Evolutionary conservation across 306 rosid species (phyloP).

Genomic region (Trifolium pratense): DNA sequence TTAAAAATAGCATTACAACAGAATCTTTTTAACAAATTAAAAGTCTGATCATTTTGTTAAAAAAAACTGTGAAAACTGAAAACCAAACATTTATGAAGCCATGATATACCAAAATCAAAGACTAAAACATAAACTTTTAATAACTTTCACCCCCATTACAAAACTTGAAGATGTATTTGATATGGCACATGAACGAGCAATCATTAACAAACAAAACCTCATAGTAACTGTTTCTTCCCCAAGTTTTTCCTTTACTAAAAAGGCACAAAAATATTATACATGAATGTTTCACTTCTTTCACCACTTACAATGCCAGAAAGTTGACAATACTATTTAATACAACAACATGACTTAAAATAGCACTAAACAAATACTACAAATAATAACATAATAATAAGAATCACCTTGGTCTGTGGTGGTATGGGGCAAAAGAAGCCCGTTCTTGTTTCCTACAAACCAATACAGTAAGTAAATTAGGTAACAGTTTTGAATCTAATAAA

Average conservation of each 20-base stretch:
- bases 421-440: conserved; percentile 90
- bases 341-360: conserved; percentile 2
- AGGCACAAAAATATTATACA: not conserved
- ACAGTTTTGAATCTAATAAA: not conserved
- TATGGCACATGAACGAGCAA: not conserved
- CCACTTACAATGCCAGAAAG: conserved; percentile 4
- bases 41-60: not conserved
- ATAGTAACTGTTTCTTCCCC: not conserved
- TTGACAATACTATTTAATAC: not conserved
- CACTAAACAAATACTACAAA: not conserved
- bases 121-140: not conserved
- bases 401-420: conserved; percentile 88
- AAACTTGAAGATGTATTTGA: conserved; percentile 4
- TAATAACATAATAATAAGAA: conserved; percentile 2
- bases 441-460: conserved; percentile 70
- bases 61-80: not conserved
- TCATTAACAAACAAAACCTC: conserved; percentile 6
- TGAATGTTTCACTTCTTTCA: not conserved
- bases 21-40: not conserved
- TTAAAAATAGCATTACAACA: not conserved
- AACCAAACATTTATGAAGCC: not conserved
- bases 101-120: not conserved
- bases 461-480: not conserved
- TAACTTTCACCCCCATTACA: not conserved
- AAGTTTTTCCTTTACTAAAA: conserved; percentile 5